phyloP scores from a whole-genome alignment of 192 early-diverging fungal species.

The Backusella circina region DNA sequence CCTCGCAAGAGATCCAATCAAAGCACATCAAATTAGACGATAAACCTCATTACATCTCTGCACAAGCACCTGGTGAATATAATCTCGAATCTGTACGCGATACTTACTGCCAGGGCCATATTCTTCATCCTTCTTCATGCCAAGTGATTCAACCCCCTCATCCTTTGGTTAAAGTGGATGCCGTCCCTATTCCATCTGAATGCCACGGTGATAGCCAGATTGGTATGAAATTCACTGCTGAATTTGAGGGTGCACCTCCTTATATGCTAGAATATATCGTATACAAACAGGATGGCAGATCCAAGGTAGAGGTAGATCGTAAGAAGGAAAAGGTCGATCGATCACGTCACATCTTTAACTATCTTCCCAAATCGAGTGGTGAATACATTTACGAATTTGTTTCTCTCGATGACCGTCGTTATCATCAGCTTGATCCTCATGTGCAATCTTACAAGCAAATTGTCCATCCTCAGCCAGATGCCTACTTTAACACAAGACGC shows the following conservation, averaged over 20 bases:
- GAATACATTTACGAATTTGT: slow-evolving; percentile 35
- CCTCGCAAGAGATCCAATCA: not conserved
- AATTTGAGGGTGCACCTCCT: slow-evolving; percentile 30
- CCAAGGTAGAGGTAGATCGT: not conserved
- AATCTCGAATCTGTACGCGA: slow-evolving; percentile 29
- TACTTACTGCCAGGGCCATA: slow-evolving; percentile 27
- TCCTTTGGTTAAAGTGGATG: slow-evolving; percentile 14
- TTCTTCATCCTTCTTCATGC: slow-evolving; percentile 30
- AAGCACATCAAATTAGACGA: not conserved
- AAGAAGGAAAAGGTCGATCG: slow-evolving; percentile 19
- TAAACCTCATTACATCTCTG: slow-evolving; percentile 1
- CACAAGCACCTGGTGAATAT: slow-evolving; percentile 34
- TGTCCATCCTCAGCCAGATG: slow-evolving; percentile 45
- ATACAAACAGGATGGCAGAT: slow-evolving; percentile 7
- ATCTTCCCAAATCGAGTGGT: slow-evolving; percentile 30
- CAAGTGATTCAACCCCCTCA: slow-evolving; percentile 33
- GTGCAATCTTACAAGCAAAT: slow-evolving; percentile 23
- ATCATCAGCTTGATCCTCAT: slow-evolving; percentile 17
- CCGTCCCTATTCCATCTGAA: slow-evolving; percentile 33
- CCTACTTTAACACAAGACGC: slow-evolving; percentile 16
- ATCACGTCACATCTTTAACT: slow-evolving; percentile 28
- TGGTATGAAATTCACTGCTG: slow-evolving; percentile 31
- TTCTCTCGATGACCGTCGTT: slow-evolving; percentile 26
- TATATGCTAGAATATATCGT: slow-evolving; percentile 26
- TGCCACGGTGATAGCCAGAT: slow-evolving; percentile 30